Percentiles rank a stretch among this genome's conserved stretches.
These are phyloP conservation scores for Domatiomyces catenatus DNA, from an alignment of 2,329 filamentous ascomycete species.

Conservation along the genomic window DNA sequence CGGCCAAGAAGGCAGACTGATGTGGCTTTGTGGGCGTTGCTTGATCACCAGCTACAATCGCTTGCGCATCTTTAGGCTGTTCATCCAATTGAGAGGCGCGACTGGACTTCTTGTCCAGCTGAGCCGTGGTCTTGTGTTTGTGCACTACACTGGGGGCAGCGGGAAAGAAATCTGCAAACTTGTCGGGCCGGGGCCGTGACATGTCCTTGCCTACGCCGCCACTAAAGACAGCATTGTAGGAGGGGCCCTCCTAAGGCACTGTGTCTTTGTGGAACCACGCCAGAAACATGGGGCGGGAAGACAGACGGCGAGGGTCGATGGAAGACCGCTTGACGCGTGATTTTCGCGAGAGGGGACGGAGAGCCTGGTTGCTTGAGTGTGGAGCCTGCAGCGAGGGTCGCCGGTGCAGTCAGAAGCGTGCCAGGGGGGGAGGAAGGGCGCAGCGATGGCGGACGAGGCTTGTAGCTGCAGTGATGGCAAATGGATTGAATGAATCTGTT, in stretches of 20 bases:
- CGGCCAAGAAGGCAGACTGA: slow-evolving; percentile 2
- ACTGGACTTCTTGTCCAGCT: slow-evolving; percentile 36
- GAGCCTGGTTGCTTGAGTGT: not conserved
- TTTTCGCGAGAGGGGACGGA: not conserved
- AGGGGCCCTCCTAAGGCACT: slow-evolving; percentile 1
- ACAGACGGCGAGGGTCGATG: not conserved
- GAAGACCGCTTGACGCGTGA: not conserved
- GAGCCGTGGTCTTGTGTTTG: slow-evolving; percentile 29
- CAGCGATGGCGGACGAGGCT: not conserved
- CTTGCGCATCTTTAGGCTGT: slow-evolving; percentile 12
- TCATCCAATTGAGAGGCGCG: slow-evolving; percentile 4
- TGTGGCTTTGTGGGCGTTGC: slow-evolving; percentile 2
- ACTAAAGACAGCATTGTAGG: slow-evolving; percentile 14
- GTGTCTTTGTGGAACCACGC: not conserved
- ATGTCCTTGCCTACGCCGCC: slow-evolving; percentile 28
- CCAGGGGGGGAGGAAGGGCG: not conserved
- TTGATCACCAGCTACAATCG: slow-evolving; percentile 5
- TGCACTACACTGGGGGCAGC: slow-evolving; percentile 53
- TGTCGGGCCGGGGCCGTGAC: slow-evolving; percentile 60
- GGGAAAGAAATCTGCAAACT: slow-evolving; percentile 77
- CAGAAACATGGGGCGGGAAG: not conserved
- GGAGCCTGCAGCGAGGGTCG: not conserved
- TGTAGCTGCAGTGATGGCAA: not conserved
- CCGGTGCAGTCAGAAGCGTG: not conserved
- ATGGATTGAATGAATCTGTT: not conserved